phyloP scores from a whole-genome alignment of 1,284 basidiomycete genomes.

The Xerocomus amazonicus region DNA sequence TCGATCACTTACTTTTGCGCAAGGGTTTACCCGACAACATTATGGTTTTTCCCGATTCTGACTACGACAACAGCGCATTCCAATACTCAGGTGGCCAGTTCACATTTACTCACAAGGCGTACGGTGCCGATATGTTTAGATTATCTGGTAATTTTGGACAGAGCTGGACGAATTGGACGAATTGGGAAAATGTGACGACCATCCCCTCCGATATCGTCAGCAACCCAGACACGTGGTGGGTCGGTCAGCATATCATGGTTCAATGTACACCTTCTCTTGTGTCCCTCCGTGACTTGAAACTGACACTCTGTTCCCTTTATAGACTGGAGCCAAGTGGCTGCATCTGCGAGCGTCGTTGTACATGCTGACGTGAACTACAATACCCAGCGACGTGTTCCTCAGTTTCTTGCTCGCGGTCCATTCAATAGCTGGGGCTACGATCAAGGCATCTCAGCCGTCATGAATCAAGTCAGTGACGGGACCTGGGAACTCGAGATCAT shows the following conservation, averaged over 20 bases:
- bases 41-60: constrained; percentile 77
- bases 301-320: constrained; percentile 5
- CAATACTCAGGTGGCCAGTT: constrained; percentile 59
- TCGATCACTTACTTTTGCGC: constrained; percentile 75
- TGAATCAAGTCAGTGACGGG: constrained; percentile 60
- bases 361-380: constrained; percentile 74
- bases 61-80: constrained; percentile 71
- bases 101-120: constrained; percentile 75
- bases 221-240: constrained; percentile 65
- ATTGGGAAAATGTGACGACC: constrained; percentile 70
- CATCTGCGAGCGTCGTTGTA: constrained; percentile 62
- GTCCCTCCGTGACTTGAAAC: neutral
- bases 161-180: constrained; percentile 76
- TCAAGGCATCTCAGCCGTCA: constrained; percentile 66
- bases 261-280: constrained; percentile 59
- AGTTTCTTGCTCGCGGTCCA: constrained; percentile 78
- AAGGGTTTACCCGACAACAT: constrained; percentile 74
- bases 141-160: constrained; percentile 85
- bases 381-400: constrained; percentile 72
- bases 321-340: constrained; percentile 74
- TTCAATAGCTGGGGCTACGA: constrained; percentile 93
- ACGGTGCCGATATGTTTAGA: constrained; percentile 83
- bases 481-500: constrained; percentile 81
- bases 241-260: constrained; percentile 79
- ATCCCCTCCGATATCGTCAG: constrained; percentile 59